Evolutionary conservation across 1,284 basidiomycete genomes (phyloP), one percentile per base, ranked within the genome.

Genomic region (Ustilago vetiveriae): DNA sequence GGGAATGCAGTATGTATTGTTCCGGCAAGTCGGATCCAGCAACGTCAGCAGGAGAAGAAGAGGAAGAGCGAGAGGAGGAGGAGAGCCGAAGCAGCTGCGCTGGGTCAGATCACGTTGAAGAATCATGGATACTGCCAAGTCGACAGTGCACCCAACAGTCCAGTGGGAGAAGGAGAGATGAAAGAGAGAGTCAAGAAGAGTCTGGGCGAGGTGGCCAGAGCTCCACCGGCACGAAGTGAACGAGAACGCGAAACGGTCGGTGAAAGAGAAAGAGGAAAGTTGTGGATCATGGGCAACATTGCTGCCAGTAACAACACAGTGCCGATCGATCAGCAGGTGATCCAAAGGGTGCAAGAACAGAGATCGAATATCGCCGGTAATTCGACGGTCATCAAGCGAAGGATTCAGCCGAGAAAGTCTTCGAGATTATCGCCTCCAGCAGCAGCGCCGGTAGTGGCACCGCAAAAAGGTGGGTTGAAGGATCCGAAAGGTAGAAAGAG

Each of bases 251-350:
- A 63, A 39, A 62, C 58, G n/a, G 54, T 51, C 5, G 37, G 23
- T 1, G 66, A 69, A 23, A 54, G 45, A 16, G 59, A 56, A 26
- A 53, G 46, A 21, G 66, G 59, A 1, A 63, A 42, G 44, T 40
- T 69, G 46, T 69, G 66, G 66, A 43, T 69, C 4, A 54, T 69
- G 47, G 66, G 66, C 13, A 69, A 69, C 29, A 19, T 69, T 22
- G 33, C 33, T 11, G 36, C 36, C 33, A 16, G 7, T 29, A 6
- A 29, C 27, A 29, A n/a, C n/a, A n/a, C n/a, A n/a, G n/a, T n/a
- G n/a, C n/a, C n/a, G n/a, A 51, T 63, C 19, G 47, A 56, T n/a
- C 21, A 46, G 24, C 36, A 46, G 2, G 59, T 63, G 2, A 3
- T 41, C 7, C 52, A 51, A 23, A 36, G 59, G 11, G 49, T 63